phyloP scores from a whole-genome alignment of 768 basidiomycete species.

The Termitomyces sp. region DNA sequence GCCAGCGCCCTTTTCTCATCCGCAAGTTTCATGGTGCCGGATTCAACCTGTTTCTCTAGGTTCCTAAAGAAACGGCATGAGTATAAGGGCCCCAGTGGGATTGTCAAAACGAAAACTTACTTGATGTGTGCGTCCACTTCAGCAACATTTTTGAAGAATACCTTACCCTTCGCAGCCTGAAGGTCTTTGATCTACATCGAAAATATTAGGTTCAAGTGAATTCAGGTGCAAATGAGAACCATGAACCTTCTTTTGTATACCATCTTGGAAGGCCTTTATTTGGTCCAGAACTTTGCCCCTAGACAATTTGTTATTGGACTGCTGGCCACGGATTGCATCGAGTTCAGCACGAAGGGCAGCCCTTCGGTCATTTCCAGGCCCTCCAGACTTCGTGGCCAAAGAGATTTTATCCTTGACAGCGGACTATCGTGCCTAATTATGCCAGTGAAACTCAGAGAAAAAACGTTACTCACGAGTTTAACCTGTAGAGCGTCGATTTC shows the following conservation, averaged over 20 bases:
- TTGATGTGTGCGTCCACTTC: conserved; percentile 88
- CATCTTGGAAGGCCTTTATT: conserved; percentile 75
- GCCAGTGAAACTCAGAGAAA: conserved; percentile 5
- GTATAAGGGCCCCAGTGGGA: conserved; percentile 5
- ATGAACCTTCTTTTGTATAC: conserved; percentile 75
- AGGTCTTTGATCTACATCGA: conserved; percentile 74
- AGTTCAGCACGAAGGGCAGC: conserved; percentile 75
- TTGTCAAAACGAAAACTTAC: conserved; percentile 41
- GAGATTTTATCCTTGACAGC: conserved; percentile 75
- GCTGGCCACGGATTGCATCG: conserved; percentile 72
- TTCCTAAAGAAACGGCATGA: conserved; percentile 42
- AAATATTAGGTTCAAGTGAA: conserved; percentile 4
- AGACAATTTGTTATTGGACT: conserved; percentile 71
- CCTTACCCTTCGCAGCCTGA: conserved; percentile 76
- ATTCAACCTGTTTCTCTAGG: conserved; percentile 89
- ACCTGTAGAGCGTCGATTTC: conserved; percentile 83
- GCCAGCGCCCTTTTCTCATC: conserved; percentile 95
- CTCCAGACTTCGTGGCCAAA: conserved; percentile 50
- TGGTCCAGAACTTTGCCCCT: conserved; percentile 74
- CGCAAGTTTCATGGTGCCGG: conserved; percentile 85
- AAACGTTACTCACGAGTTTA: conserved; percentile 66
- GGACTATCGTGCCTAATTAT: conserved; percentile 38
- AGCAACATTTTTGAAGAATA: conserved; percentile 71
- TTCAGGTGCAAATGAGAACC: not conserved
- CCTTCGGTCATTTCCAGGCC: conserved; percentile 68